These are phyloP conservation scores for Heterococcus sp. DNA, from an alignment of 108 stramenopile species.

Conservation along the genomic window DNA sequence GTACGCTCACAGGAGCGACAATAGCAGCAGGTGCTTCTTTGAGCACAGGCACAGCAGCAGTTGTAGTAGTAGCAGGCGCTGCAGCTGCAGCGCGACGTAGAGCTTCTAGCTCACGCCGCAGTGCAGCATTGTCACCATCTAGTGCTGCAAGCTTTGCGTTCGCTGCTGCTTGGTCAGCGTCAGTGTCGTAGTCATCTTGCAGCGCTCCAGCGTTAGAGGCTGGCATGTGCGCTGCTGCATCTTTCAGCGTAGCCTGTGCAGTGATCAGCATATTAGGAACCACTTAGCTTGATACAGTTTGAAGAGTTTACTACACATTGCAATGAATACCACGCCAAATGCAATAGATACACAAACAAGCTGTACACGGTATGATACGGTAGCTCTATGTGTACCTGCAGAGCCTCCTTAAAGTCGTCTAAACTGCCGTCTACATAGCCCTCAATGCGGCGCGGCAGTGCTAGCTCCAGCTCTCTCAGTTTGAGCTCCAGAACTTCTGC, in stretches of 20 bases:
- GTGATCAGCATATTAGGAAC: too few relatives aligned
- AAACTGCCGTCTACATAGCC: constrained; percentile 37
- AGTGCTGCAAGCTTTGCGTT: neutral
- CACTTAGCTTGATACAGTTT: too few relatives aligned
- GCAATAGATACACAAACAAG: too few relatives aligned
- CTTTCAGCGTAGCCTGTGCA: neutral
- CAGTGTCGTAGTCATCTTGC: neutral
- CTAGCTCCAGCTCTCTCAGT: constrained; percentile 33
- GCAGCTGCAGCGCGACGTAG: neutral
- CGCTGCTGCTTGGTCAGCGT: neutral
- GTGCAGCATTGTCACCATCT: too few relatives aligned
- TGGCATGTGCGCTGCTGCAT: neutral
- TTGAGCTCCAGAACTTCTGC: constrained; percentile 23
- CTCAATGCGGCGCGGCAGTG: constrained; percentile 25
- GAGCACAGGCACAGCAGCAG: neutral
- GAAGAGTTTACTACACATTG: too few relatives aligned
- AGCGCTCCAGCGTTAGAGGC: neutral
- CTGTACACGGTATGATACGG: too few relatives aligned
- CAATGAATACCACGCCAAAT: too few relatives aligned
- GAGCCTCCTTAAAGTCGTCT: constrained; percentile 13
- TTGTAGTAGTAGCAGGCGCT: neutral
- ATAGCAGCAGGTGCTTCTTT: neutral
- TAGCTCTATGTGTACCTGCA: too few relatives aligned
- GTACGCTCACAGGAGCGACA: neutral
- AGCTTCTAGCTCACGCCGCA: neutral